These are phyloP conservation scores for Jamesozyma rosinii DNA, from an alignment of 805 yeast species.

Conservation along the genomic window DNA sequence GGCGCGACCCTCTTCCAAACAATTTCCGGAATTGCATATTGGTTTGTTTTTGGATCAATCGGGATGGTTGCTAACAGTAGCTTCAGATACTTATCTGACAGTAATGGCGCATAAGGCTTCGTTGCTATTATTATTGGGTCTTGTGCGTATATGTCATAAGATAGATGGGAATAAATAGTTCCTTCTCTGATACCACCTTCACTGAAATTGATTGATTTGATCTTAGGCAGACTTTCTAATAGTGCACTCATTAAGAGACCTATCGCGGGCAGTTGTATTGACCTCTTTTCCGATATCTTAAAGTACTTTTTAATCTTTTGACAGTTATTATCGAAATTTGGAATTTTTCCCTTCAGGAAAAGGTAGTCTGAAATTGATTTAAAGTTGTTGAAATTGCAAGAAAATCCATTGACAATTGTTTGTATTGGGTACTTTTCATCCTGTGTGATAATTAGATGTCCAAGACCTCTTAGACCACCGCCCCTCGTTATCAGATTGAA, in stretches of 20 bases:
- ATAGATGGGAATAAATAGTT: slow-evolving; percentile 51
- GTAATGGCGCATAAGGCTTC: slow-evolving; percentile 61
- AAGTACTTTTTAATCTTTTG: slow-evolving; percentile 38
- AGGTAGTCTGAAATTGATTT: slow-evolving; percentile 43
- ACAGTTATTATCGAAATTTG: slow-evolving; percentile 22
- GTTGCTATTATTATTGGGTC: slow-evolving; percentile 67
- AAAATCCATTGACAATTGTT: slow-evolving; percentile 60
- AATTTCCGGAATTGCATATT: slow-evolving; percentile 42
- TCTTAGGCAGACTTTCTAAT: slow-evolving; percentile 50
- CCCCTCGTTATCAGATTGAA: slow-evolving; percentile 60
- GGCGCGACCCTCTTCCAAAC: slow-evolving; percentile 53
- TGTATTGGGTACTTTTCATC: slow-evolving; percentile 56
- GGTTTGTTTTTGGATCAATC: slow-evolving; percentile 21
- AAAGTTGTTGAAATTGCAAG: slow-evolving; percentile 46
- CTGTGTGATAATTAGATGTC: slow-evolving; percentile 46
- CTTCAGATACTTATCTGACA: slow-evolving; percentile 47
- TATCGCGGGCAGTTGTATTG: slow-evolving; percentile 60
- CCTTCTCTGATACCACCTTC: slow-evolving; percentile 80
- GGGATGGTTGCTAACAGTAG: slow-evolving; percentile 55
- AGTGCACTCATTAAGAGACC: slow-evolving; percentile 55
- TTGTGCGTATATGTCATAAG: slow-evolving; percentile 47
- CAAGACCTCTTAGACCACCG: slow-evolving; percentile 65
- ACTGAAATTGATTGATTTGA: slow-evolving; percentile 55
- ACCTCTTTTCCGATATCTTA: slow-evolving; percentile 57
- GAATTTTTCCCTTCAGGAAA: slow-evolving; percentile 40